Evolutionary conservation across 1,139 yeast species (phyloP).

Genomic region (Debaryomyces coudertii): DNA sequence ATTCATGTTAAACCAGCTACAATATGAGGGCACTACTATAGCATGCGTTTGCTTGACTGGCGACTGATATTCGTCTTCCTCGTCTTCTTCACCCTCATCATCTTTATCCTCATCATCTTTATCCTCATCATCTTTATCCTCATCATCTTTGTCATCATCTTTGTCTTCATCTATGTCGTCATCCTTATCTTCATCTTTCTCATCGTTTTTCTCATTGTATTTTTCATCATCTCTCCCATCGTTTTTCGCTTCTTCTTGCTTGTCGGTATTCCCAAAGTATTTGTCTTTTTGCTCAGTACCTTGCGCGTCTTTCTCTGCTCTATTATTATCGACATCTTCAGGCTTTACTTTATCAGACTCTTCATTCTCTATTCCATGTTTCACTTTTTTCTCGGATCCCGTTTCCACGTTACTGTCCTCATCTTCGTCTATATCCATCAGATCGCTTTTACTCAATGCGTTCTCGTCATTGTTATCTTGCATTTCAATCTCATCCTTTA

Average conservation of each 20-base stretch:
- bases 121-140: constrained; percentile 54
- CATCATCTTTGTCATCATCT: constrained; percentile 44
- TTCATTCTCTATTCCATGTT: constrained; percentile 12
- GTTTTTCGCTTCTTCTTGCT: constrained; percentile 13
- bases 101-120: constrained; percentile 40
- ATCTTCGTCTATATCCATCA: constrained; percentile 8
- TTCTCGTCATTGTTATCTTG: constrained; percentile 6
- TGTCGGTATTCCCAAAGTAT: not conserved
- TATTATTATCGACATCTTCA: constrained; percentile 13
- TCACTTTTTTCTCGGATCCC: not conserved
- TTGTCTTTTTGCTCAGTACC: constrained; percentile 8
- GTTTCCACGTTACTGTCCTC: constrained; percentile 16
- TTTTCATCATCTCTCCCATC: constrained; percentile 16
- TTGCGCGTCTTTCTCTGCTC: constrained; percentile 11
- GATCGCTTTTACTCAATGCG: not conserved
- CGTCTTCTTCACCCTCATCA: constrained; percentile 16
- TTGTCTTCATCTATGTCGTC: constrained; percentile 36
- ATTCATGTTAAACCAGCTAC: constrained; percentile 84
- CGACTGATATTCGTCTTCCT: constrained; percentile 20
- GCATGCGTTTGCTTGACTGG: constrained; percentile 71
- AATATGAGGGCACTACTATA: constrained; percentile 90
- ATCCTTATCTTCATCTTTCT: constrained; percentile 21
- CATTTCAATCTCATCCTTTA: not conserved
- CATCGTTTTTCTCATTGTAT: too few species aligned
- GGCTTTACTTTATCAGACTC: constrained; percentile 16